Conservation (phyloP, 2,329 filamentous ascomycete species). For the Clonostachys sp. region DNA sequence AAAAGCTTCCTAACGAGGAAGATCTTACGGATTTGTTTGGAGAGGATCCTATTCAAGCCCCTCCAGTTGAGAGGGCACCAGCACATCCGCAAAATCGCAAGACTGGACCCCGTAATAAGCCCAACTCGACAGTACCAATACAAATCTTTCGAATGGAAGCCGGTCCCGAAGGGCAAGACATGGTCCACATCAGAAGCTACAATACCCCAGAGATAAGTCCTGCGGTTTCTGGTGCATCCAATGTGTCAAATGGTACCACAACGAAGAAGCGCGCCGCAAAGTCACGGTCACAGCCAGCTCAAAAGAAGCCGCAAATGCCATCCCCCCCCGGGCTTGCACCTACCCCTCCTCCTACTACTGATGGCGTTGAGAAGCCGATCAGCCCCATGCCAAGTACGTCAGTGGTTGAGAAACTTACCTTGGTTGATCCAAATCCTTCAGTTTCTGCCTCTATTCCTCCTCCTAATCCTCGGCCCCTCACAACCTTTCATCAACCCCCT, state of each 20-base stretch:
- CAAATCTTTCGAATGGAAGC: constrained; percentile 37
- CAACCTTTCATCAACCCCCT: no score
- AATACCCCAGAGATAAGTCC: constrained; percentile 17
- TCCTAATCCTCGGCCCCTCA: no score
- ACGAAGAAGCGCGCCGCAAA: no score
- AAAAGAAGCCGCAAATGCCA: no score
- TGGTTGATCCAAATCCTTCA: no score
- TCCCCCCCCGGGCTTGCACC: constrained; percentile 12
- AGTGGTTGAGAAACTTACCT: no score
- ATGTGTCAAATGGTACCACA: no score
- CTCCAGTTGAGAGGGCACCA: neutral
- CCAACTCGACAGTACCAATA: constrained; percentile 21
- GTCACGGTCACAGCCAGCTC: no score
- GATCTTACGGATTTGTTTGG: constrained; percentile 65
- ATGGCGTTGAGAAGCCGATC: constrained; percentile 21
- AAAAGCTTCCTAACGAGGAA: constrained; percentile 67
- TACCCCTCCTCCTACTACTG: constrained; percentile 33
- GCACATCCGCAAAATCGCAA: neutral
- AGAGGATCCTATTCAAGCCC: constrained; percentile 37
- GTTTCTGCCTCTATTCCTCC: no score
- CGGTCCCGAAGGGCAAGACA: constrained; percentile 24
- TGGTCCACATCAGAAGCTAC: constrained; percentile 27
- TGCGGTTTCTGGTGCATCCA: neutral
- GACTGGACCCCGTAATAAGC: constrained; percentile 7
- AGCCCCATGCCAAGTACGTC: neutral